These are phyloP conservation scores for Alisma plantagoaquatica DNA, from an alignment of 106 monocot genomes.

Conservation along the genomic window DNA sequence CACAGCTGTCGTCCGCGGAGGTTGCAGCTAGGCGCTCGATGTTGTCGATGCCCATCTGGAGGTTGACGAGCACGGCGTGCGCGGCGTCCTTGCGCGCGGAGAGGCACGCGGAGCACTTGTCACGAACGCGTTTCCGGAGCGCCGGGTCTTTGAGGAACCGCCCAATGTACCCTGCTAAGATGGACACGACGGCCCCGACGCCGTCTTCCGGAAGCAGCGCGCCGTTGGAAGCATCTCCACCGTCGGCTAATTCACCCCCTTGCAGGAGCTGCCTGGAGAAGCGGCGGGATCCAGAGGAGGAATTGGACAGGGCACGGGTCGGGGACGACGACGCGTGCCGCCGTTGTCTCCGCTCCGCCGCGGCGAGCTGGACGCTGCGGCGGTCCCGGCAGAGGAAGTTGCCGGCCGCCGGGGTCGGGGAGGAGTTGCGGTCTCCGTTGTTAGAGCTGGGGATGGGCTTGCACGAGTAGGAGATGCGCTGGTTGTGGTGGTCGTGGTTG, in stretches of 20 bases:
- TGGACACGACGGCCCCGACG: conserved; percentile 20
- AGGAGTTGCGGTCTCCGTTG: conserved; percentile 6
- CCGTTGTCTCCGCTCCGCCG: conserved; percentile 13
- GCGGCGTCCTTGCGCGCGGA: conserved; percentile 14
- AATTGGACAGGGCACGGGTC: not conserved
- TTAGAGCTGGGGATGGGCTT: too few relatives aligned
- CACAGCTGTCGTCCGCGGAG: too few relatives aligned
- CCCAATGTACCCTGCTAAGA: conserved; percentile 41
- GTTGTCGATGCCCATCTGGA: conserved; percentile 48
- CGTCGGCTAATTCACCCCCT: too few relatives aligned
- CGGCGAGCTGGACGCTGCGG: conserved; percentile 4
- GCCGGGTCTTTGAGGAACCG: conserved; percentile 25
- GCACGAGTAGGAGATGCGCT: too few relatives aligned
- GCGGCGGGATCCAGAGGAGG: conserved; percentile 5
- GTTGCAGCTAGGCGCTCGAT: conserved; percentile 35
- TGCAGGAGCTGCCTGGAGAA: not conserved
- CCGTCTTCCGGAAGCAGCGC: not conserved
- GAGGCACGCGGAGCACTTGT: conserved; percentile 30
- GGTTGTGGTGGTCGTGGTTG: not conserved
- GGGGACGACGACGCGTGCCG: not conserved
- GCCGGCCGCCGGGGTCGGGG: not conserved
- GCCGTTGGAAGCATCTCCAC: conserved; percentile 4
- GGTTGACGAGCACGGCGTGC: conserved; percentile 40
- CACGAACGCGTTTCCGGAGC: conserved; percentile 32
- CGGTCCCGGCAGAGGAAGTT: conserved; percentile 18